A percentile compares a stretch with the other conserved stretches of the same genome.
These are phyloP conservation scores for Cyberlindnera maritima DNA, from an alignment of 805 yeast genomes.

Conservation along the genomic window DNA sequence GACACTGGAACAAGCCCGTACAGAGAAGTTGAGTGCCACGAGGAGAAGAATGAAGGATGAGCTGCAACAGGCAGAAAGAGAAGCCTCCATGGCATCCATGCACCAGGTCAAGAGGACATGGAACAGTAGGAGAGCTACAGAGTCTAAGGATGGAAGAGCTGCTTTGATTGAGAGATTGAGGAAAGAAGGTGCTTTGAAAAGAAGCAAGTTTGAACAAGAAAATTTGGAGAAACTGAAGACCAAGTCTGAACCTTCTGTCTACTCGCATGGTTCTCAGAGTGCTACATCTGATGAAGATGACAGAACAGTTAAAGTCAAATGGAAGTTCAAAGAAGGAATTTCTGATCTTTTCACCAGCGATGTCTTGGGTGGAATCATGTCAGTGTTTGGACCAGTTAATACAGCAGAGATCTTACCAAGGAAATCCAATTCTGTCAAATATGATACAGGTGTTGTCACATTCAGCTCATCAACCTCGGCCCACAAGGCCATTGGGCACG, in stretches of 20 bases:
- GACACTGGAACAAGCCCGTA: constrained; percentile 8
- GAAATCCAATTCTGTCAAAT: constrained; percentile 11
- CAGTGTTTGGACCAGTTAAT: constrained; percentile 25
- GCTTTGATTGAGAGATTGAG: constrained; percentile 22
- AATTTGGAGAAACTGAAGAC: constrained; percentile 8
- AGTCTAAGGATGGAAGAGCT: constrained; percentile 13
- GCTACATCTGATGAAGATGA: not conserved
- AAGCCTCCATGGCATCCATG: constrained; percentile 1
- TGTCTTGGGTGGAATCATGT: constrained; percentile 23
- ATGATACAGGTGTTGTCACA: constrained; percentile 18
- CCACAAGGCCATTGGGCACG: constrained; percentile 13
- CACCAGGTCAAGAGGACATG: constrained; percentile 8
- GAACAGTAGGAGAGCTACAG: constrained; percentile 12
- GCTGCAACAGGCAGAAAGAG: constrained; percentile 22
- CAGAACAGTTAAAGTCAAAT: constrained; percentile 20
- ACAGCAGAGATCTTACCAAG: constrained; percentile 13
- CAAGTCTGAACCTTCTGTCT: not conserved
- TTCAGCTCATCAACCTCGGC: constrained; percentile 15
- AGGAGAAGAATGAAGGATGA: constrained; percentile 25
- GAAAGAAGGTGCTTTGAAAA: constrained; percentile 23
- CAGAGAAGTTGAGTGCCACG: constrained; percentile 15
- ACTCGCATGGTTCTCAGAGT: not conserved
- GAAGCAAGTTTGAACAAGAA: constrained; percentile 18
- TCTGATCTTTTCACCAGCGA: constrained; percentile 22
- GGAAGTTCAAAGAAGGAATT: constrained; percentile 25